Conservation (phyloP, 2,329 filamentous ascomycete species). For the Gaeumannomyces sp. region DNA sequence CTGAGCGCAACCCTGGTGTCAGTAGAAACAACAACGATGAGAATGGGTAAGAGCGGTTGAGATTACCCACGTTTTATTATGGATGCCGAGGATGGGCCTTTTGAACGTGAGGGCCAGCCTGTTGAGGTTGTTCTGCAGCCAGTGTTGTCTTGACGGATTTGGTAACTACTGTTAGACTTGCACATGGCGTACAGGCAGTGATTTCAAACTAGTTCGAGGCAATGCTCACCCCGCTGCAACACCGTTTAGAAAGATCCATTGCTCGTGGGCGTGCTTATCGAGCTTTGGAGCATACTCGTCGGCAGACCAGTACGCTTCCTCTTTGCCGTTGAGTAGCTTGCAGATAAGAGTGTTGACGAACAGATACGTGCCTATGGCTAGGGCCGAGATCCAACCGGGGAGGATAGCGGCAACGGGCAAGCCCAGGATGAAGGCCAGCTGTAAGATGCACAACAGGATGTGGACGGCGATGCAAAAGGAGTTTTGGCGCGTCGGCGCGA, state of each 20-base stretch:
- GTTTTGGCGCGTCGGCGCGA: conserved; percentile 53
- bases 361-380: conserved; percentile 37
- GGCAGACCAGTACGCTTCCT: conserved; percentile 44
- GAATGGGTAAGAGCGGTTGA: background rate
- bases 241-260: conserved; percentile 78
- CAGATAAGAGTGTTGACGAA: conserved; percentile 46
- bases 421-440: conserved; percentile 48
- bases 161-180: conserved; percentile 10
- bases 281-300: conserved; percentile 42
- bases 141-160: conserved; percentile 43
- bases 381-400: conserved; percentile 41
- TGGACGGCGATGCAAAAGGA: conserved; percentile 53
- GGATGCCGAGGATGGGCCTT: conserved; percentile 64
- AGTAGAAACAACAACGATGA: background rate
- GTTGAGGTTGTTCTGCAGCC: conserved; percentile 66
- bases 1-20: conserved; percentile 13
- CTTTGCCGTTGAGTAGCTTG: conserved; percentile 44
- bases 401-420: conserved; percentile 43
- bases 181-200: background rate
- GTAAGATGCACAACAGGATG: conserved; percentile 49
- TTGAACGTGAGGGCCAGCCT: conserved; percentile 66
- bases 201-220: background rate
- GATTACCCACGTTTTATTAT: conserved; percentile 57
- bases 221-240: conserved; percentile 52
- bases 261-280: conserved; percentile 53